Percentiles rank a stretch among this genome's conserved stretches.
Conservation (phyloP, 345 rosid genomes). For the Corchorus olitorius region DNA sequence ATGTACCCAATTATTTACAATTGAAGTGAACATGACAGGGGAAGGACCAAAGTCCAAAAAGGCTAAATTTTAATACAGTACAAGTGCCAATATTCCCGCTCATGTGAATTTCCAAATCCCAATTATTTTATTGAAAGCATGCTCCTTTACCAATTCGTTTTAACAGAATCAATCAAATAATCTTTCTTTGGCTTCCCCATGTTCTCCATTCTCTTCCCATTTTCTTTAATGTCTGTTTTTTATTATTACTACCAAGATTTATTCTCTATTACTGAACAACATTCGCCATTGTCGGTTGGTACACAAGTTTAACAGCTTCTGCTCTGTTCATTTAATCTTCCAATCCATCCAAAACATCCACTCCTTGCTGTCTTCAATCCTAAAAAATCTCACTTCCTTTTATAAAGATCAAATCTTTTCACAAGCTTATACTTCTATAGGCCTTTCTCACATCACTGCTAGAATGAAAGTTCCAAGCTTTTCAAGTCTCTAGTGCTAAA, state of each 20-base stretch:
- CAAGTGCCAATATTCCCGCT: slow-evolving; percentile 9
- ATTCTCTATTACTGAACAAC: slow-evolving; percentile 27
- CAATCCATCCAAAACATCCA: slow-evolving; percentile 35
- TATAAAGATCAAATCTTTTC: slow-evolving; percentile 15
- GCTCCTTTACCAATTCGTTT: background rate
- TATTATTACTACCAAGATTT: background rate
- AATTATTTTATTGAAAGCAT: background rate
- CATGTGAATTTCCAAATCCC: background rate
- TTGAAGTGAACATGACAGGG: background rate
- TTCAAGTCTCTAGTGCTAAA: slow-evolving; percentile 1
- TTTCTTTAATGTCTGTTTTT: background rate
- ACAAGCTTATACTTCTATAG: slow-evolving; percentile 3
- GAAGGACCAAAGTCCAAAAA: slow-evolving; percentile 4
- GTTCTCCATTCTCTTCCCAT: slow-evolving; percentile 5
- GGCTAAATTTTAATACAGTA: background rate
- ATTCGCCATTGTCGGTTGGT: slow-evolving; percentile 44
- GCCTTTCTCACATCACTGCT: background rate
- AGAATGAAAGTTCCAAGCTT: background rate
- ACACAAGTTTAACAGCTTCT: slow-evolving; percentile 24
- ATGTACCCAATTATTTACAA: background rate
- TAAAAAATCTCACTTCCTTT: slow-evolving; percentile 19
- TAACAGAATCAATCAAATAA: background rate
- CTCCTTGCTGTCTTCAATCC: slow-evolving; percentile 29
- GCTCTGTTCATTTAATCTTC: slow-evolving; percentile 33
- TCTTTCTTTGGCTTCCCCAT: background rate